Evolutionary conservation across 2,329 filamentous ascomycete genomes (phyloP).

Genomic region (Domatiomyces globalis): DNA sequence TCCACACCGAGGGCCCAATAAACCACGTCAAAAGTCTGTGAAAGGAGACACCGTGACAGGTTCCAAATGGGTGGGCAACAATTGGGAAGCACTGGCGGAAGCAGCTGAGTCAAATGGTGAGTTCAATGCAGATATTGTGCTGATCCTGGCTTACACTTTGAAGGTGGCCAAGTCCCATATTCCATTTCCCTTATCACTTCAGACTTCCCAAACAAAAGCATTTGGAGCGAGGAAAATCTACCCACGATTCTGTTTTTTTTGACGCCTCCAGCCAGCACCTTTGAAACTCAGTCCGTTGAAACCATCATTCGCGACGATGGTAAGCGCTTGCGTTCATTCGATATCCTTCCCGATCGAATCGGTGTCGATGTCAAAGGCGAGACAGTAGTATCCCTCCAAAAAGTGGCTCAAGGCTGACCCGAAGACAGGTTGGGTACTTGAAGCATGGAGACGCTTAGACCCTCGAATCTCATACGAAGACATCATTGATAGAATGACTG

Average conservation of each 20-base stretch:
- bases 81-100: neutral
- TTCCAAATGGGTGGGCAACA: neutral
- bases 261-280: neutral
- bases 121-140: neutral
- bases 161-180: slow-evolving; percentile 1
- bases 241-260: slow-evolving; percentile 19
- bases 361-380: slow-evolving; percentile 17
- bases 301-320: neutral
- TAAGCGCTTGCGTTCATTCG: slow-evolving; percentile 10
- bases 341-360: slow-evolving; percentile 21
- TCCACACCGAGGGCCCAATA: neutral
- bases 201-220: slow-evolving; percentile 6
- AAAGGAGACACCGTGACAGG: neutral
- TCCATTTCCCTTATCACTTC: slow-evolving; percentile 1
- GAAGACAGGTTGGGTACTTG: slow-evolving; percentile 20
- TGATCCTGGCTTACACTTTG: neutral
- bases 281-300: neutral
- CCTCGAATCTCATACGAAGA: slow-evolving; percentile 19
- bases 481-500: slow-evolving; percentile 22
- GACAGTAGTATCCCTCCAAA: neutral
- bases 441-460: slow-evolving; percentile 22
- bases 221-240: slow-evolving; percentile 17
- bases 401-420: neutral
- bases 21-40: neutral
- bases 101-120: neutral